phyloP scores from a whole-genome alignment of 1,139 yeast genomes.

The Blastobotrys capitulatus region DNA sequence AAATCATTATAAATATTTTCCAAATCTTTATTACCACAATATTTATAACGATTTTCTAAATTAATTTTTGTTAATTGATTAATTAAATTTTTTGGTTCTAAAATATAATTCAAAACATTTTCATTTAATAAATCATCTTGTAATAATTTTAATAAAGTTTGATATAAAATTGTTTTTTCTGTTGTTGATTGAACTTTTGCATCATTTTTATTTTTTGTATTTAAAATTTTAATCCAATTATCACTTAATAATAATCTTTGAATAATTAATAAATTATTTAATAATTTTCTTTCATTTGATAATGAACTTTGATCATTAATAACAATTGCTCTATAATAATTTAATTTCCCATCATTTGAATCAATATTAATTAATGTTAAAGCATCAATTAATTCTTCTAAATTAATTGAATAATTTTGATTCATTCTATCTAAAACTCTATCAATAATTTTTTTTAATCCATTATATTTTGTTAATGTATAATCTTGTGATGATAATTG shows the following conservation, averaged over 20 bases:
- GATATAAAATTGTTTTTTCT: constrained; percentile 43
- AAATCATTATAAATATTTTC: constrained; percentile 14
- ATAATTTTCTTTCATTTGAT: constrained; percentile 19
- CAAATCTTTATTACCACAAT: constrained; percentile 19
- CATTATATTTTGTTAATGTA: constrained; percentile 12
- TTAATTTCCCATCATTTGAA: constrained; percentile 30
- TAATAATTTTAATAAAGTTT: constrained; percentile 15
- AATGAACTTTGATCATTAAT: constrained; percentile 28
- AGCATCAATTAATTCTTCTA: constrained; percentile 49
- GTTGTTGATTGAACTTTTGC: constrained; percentile 39
- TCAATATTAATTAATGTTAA: constrained; percentile 47
- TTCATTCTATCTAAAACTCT: constrained; percentile 38
- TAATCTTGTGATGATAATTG: constrained; percentile 5
- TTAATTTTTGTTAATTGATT: background rate
- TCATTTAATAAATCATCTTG: constrained; percentile 6
- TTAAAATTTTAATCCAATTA: constrained; percentile 48
- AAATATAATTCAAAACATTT: background rate
- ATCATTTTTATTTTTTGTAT: constrained; percentile 42
- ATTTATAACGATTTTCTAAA: constrained; percentile 17
- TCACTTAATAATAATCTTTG: constrained; percentile 56
- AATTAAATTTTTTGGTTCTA: constrained; percentile 3
- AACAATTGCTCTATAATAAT: constrained; percentile 41
- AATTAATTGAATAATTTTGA: constrained; percentile 39
- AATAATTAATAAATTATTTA: constrained; percentile 48
- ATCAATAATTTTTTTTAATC: constrained; percentile 18